Conservation (phyloP, 2,329 filamentous ascomycete genomes). For the Exophiala viscosa region DNA sequence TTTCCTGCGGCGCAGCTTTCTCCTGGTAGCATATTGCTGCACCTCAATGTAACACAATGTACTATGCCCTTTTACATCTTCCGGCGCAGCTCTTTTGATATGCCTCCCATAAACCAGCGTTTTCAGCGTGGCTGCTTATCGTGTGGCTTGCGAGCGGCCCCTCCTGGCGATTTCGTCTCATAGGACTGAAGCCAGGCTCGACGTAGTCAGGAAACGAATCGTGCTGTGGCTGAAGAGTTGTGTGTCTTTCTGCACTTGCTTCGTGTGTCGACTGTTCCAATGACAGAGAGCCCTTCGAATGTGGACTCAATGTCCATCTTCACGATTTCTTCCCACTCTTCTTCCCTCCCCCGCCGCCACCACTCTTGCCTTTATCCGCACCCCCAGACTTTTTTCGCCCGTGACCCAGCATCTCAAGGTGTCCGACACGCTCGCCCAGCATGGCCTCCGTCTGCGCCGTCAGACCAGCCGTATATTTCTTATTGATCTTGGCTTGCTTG, state of each 20-base stretch:
- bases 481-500: constrained; percentile 60
- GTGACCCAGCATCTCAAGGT: constrained; percentile 64
- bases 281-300: not conserved
- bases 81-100: not conserved
- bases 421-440: constrained; percentile 64
- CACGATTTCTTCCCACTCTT: constrained; percentile 21
- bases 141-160: too few species aligned
- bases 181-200: too few species aligned
- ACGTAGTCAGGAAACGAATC: too few species aligned
- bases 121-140: too few species aligned
- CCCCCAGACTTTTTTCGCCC: constrained; percentile 57
- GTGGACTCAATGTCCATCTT: not conserved
- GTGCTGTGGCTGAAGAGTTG: too few species aligned
- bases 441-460: constrained; percentile 64
- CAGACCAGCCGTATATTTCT: constrained; percentile 63
- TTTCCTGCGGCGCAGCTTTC: not conserved
- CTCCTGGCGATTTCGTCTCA: too few species aligned
- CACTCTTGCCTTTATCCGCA: constrained; percentile 29
- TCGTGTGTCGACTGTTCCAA: too few species aligned
- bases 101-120: too few species aligned
- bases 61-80: not conserved
- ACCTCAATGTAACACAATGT: too few species aligned
- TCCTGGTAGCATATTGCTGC: too few species aligned
- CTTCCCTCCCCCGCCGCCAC: constrained; percentile 6
- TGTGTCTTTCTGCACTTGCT: not conserved